Conservation (phyloP, 371 early-diverging fungal genomes). For the Dichotomocladium elegans region DNA sequence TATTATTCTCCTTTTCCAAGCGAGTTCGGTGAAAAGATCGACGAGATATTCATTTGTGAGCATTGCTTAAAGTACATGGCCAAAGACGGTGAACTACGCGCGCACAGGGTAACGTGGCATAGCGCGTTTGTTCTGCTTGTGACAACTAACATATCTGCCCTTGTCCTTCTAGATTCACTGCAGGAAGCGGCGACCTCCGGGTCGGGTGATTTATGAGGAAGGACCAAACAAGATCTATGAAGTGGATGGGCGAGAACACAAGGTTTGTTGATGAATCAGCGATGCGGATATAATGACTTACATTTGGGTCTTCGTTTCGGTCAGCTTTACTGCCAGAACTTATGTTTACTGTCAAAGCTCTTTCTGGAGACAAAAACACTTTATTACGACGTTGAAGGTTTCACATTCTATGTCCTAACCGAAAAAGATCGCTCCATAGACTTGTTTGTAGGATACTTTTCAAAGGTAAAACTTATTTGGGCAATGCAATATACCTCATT, state of each 20-base stretch:
- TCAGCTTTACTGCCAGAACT: slow-evolving; percentile 91
- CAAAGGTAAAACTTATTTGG: slow-evolving; percentile 41
- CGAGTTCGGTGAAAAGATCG: slow-evolving; percentile 64
- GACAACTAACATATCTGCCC: background rate
- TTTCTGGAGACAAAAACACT: slow-evolving; percentile 99
- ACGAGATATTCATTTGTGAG: slow-evolving; percentile 85
- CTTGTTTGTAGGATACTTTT: slow-evolving; percentile 66
- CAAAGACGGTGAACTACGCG: slow-evolving; percentile 37
- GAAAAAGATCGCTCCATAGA: slow-evolving; percentile 52
- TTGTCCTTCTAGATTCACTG: slow-evolving; percentile 41
- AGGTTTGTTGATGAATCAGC: too few relatives aligned
- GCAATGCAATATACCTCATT: background rate
- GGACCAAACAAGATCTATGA: slow-evolving; percentile 79
- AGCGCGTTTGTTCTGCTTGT: background rate
- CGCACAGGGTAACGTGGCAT: slow-evolving; percentile 41
- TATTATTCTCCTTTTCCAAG: slow-evolving; percentile 94
- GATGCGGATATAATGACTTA: background rate
- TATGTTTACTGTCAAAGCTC: slow-evolving; percentile 90
- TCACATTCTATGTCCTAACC: slow-evolving; percentile 95
- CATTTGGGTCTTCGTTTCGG: background rate
- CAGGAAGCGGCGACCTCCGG: slow-evolving; percentile 76
- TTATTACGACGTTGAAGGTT: slow-evolving; percentile 97
- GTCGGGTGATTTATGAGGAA: slow-evolving; percentile 84
- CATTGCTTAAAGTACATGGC: slow-evolving; percentile 77
- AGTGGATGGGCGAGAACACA: slow-evolving; percentile 87